Conservation (phyloP, 108 stramenopile genomes). For the Cyclotella baltica region DNA sequence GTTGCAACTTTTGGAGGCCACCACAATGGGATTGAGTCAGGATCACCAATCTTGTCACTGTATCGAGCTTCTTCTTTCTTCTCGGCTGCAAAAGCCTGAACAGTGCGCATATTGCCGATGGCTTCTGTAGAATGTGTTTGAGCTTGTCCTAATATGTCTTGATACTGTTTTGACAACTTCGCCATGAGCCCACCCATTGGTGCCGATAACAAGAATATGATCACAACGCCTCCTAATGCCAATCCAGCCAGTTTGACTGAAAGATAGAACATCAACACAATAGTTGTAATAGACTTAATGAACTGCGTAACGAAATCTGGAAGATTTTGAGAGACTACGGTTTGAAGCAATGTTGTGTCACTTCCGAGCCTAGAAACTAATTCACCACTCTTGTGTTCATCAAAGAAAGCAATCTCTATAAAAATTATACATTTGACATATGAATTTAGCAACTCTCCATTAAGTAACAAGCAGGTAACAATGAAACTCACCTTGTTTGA, state of each 20-base stretch:
- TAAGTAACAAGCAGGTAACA: not conserved
- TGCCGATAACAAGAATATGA: constrained; percentile 55
- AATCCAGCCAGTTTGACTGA: constrained; percentile 68
- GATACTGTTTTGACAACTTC: constrained; percentile 65
- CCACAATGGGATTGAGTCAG: constrained; percentile 55
- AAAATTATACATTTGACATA: not conserved
- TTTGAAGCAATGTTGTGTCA: constrained; percentile 78
- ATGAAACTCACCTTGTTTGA: constrained; percentile 55
- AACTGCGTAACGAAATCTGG: constrained; percentile 63
- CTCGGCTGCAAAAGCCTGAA: constrained; percentile 84
- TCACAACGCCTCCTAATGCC: constrained; percentile 58
- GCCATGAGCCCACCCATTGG: constrained; percentile 65
- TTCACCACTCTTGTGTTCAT: constrained; percentile 80
- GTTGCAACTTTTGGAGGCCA: constrained; percentile 40
- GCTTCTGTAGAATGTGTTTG: constrained; percentile 77
- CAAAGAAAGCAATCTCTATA: constrained; percentile 87
- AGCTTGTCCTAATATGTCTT: constrained; percentile 74
- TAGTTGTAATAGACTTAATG: constrained; percentile 51
- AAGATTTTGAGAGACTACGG: constrained; percentile 55
- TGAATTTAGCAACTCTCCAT: not conserved
- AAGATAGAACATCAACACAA: constrained; percentile 77
- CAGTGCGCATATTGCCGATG: constrained; percentile 75
- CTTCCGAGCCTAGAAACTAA: constrained; percentile 69
- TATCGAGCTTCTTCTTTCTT: constrained; percentile 60
- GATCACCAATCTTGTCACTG: constrained; percentile 62